phyloP scores from a whole-genome alignment of 108 stramenopile species.

The Stephanodiscus triporus region DNA sequence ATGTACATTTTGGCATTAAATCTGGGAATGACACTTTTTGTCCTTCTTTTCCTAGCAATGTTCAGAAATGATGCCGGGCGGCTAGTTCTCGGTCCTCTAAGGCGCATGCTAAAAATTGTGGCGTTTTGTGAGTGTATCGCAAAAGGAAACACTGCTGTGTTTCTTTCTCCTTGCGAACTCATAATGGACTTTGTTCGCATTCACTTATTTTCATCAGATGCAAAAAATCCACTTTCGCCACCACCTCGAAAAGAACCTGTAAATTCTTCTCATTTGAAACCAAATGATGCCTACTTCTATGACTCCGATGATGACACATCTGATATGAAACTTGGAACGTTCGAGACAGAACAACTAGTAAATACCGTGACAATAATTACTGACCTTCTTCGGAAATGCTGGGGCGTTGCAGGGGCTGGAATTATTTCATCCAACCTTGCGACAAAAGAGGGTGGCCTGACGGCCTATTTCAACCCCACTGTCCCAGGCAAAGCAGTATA shows the following conservation, averaged over 20 bases:
- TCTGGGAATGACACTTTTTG: slow-evolving; percentile 54
- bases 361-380: slow-evolving; percentile 93
- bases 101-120: slow-evolving; percentile 85
- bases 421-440: slow-evolving; percentile 97
- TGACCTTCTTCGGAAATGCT: slow-evolving; percentile 92
- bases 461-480: slow-evolving; percentile 89
- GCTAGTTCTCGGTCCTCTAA: slow-evolving; percentile 78
- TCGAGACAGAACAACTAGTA: slow-evolving; percentile 94
- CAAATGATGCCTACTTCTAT: slow-evolving; percentile 20
- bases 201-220: slow-evolving; percentile 39
- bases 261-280: not conserved
- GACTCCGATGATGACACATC: slow-evolving; percentile 29
- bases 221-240: slow-evolving; percentile 68
- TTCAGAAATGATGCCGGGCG: slow-evolving; percentile 71
- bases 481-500: slow-evolving; percentile 88
- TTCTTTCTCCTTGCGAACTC: not conserved
- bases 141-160: not conserved
- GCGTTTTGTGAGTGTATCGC: slow-evolving; percentile 61
- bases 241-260: slow-evolving; percentile 25
- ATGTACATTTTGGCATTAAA: slow-evolving; percentile 52
- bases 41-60: slow-evolving; percentile 57
- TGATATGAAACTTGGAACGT: slow-evolving; percentile 67
- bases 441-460: slow-evolving; percentile 66
- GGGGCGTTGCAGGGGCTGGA: slow-evolving; percentile 96
- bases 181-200: not conserved